Percentiles rank a stretch among this genome's conserved stretches.
These are phyloP conservation scores for Oryza punctata DNA, from an alignment of 176 grass and related monocot genomes.

Conservation along the genomic window DNA sequence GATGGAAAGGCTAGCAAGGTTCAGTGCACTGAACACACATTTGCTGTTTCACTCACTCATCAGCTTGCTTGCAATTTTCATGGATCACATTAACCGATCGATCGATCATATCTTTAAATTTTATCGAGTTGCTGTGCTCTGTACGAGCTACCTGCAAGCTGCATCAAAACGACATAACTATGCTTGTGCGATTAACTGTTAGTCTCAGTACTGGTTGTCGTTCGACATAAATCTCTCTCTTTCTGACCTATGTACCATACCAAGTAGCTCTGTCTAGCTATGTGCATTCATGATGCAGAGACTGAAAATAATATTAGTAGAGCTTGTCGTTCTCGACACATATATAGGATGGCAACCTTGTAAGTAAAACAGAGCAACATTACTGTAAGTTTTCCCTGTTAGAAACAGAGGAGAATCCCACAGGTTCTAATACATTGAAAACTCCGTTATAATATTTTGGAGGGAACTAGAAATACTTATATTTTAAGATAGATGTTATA, in stretches of 20 bases:
- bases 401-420: too few relatives aligned
- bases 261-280: neutral
- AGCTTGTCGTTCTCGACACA: too few relatives aligned
- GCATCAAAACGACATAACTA: neutral
- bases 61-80: neutral
- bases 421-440: too few relatives aligned
- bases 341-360: too few relatives aligned
- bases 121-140: neutral
- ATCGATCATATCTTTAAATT: neutral
- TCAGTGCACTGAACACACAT: slow-evolving; percentile 36
- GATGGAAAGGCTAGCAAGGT: slow-evolving; percentile 23
- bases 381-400: too few relatives aligned
- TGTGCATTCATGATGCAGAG: neutral
- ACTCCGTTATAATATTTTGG: too few relatives aligned
- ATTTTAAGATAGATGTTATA: too few relatives aligned
- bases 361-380: too few relatives aligned
- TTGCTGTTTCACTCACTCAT: slow-evolving; percentile 15
- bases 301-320: neutral
- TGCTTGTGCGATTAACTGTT: neutral
- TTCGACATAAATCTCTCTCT: neutral
- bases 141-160: neutral
- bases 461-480: too few relatives aligned
- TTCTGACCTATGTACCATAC: neutral
- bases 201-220: neutral
- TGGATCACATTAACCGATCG: neutral